Evolutionary conservation across 352 stramenopile species (phyloP), one percentile per base, ranked within the genome.

Genomic region (Phytophthora sojae): DNA sequence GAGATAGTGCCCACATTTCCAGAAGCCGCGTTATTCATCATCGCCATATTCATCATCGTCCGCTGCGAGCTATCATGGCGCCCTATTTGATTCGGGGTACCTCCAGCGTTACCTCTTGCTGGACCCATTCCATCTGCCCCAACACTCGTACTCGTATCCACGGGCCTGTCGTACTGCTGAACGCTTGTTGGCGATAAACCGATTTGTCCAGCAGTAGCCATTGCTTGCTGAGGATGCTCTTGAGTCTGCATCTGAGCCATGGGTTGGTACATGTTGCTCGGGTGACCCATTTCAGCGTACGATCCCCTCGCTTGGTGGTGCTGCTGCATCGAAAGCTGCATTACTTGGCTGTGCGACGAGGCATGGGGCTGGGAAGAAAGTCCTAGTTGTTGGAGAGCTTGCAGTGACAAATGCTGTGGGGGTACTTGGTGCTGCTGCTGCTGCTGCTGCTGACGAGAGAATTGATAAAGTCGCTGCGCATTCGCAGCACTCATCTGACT

Each of bases 301-400:
- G 77, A 67, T 7, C 69, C 69, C 56, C 76, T 53, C 4, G 65
- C 39, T 64, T 85, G 78, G 44, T 87, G 75, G 45, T 85, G 76
- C 54, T 87, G 75, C 39, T 83, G 80, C 52, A 83, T 77, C 32
- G 79, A 73, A 76, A 90, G 76, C 67, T 90, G 85, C 73, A 91
- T 75, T 71, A 85, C 75, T 60, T 89, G 81, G n/a, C 69, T 73
- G 58, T 90, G 85, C 19, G 73, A 44, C n/a, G 78, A 60, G 23
- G 53, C 63, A 49, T 90, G 81, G n/a, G 72, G 51, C 35, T 89
- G 82, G 50, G 56, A 49, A 51, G 69, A 80, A 50, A 73, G 49
- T 50, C 57, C 67, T 71, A 74, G 80, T 62, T 91, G 83, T 35
- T 93, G 85, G 25, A 91, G 71, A 55, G 82, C 82, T 70, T 93